Evolutionary conservation across 495 filamentous ascomycete genomes (phyloP), one percentile per base, ranked within the genome.

Genomic region (Beverwykella pulmonaria): DNA sequence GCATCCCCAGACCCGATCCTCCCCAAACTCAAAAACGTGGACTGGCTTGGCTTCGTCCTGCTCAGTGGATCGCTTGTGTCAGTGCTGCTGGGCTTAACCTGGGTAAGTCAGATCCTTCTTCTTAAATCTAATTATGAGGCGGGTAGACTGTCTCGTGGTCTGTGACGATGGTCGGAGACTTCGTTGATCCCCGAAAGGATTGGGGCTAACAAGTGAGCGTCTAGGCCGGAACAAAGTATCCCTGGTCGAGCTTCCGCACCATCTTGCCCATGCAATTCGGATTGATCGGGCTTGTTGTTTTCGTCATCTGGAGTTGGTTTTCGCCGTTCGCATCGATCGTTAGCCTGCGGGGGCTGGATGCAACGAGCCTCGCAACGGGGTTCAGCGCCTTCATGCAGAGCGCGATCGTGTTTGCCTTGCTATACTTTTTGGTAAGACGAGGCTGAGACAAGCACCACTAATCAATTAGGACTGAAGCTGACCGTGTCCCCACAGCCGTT

Each of bases 51-150:
- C 0, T 73, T 71, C 0, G 63, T 81, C 6, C 59, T 83, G 25
- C 83, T 85, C 66, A 77, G 77, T n/a, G 78, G 68, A 7, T 63
- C 65, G 9, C 59, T 65, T 29, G 81, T 80, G 5, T 76, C 73
- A 10, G 80, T 85, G 30, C 73, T 86, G 6, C 76, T 86, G 1
- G 82, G 81, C 0, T 70, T 86, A 10, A 82, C 80, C 0, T 85
- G 83, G 85, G 67, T 69, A 60, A 69, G 67, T 29, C 27, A 30
- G 50, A 10, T 20, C 23, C 26, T 22, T 29, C 53, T 36, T 9
- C 34, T 47, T n/a, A 3, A 9, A 26, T 32, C 39, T 44, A 44
- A 44, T 44, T 15, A 44, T 44, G 39, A 14, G 36, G 8, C 2
- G 10, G 26, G 17, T 26, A 23, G 19, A 8, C 7, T 27, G 14